Evolutionary conservation across 2,329 filamentous ascomycete genomes (phyloP), one percentile per base, ranked within the genome.

Genomic region (Diaporthe sp.): DNA sequence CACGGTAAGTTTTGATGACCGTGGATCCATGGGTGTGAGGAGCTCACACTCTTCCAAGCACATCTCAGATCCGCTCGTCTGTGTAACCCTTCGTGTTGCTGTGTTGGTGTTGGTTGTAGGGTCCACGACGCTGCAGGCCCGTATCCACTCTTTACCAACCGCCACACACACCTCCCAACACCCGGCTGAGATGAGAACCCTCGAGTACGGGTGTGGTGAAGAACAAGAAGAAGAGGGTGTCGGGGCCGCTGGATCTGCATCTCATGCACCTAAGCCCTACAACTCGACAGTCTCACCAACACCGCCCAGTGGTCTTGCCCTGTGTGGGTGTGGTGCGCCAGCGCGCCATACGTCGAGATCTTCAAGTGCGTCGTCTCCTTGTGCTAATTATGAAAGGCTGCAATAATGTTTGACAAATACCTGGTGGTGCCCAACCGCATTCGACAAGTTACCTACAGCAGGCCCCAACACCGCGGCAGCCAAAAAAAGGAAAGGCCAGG

Each of bases 221-320:
- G 10, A 9, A 28, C 4, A 31, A 6, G 31, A 4, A 5, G 6
- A n/a, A 20, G 44, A 37, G 44, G 63, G 44, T 53, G 31, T 28
- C 20, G 7, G 4, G 31, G 12, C 4, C 47, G 65, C 65, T 28
- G 65, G 20, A 68, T 68, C 65, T 53, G n/a, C 44, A 53, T 68
- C 47, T 53, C 31, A 51, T 53, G 31, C 31, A 31, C 31, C 47
- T 68, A 53, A 68, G 65, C 65, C 65, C 47, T 68, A 68, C 65
- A 53, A 4, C 13, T 25, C 57, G 25, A 4, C 57, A 39, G 0
- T 37, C 20, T 42, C 7, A 53, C 47, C 65, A 68, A 25, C 47
- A 31, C 15, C 7, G 22, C 31, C 47, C 47, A 2, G 47, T 37
- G 12, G 22, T 68, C 31, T 37, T 47, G 28, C 15, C 7, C 42